phyloP scores from a whole-genome alignment of 1,284 basidiomycete genomes.

The Apiotrichum sp. region DNA sequence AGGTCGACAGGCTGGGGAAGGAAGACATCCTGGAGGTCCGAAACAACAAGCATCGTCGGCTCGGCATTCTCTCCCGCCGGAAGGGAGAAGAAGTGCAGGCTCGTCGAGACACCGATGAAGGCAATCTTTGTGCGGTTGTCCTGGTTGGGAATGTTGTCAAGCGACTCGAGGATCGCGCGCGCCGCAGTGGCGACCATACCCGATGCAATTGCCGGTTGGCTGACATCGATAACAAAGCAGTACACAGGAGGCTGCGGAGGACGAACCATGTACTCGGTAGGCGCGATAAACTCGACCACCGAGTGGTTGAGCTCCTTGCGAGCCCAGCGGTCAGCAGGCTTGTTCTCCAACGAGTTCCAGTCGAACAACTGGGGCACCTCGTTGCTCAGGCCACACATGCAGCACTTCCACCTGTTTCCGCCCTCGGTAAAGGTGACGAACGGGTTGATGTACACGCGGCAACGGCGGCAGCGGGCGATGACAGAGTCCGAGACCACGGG shows the following conservation, averaged over 20 bases:
- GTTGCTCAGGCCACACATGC: constrained; percentile 98
- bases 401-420: constrained; percentile 98
- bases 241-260: constrained; percentile 97
- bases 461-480: constrained; percentile 93
- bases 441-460: constrained; percentile 97
- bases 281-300: constrained; percentile 94
- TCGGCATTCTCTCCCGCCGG: constrained; percentile 68
- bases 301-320: constrained; percentile 89
- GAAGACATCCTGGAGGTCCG: constrained; percentile 95
- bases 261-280: constrained; percentile 97
- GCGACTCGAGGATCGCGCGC: constrained; percentile 85
- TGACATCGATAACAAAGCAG: constrained; percentile 95
- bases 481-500: constrained; percentile 89
- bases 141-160: constrained; percentile 93
- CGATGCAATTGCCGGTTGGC: constrained; percentile 81
- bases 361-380: constrained; percentile 98
- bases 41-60: constrained; percentile 91
- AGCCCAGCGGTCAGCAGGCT: constrained; percentile 91
- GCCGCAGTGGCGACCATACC: constrained; percentile 98
- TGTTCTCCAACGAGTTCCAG: constrained; percentile 90
- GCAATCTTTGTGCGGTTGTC: constrained; percentile 88
- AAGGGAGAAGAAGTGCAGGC: constrained; percentile 95
- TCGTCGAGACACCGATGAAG: constrained; percentile 86
- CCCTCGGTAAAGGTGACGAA: constrained; percentile 98
- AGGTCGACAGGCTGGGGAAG: constrained; percentile 93